Base-by-base conservation (phyloP, 306 rosid genomes). In the Purshia tridentata region DNA sequence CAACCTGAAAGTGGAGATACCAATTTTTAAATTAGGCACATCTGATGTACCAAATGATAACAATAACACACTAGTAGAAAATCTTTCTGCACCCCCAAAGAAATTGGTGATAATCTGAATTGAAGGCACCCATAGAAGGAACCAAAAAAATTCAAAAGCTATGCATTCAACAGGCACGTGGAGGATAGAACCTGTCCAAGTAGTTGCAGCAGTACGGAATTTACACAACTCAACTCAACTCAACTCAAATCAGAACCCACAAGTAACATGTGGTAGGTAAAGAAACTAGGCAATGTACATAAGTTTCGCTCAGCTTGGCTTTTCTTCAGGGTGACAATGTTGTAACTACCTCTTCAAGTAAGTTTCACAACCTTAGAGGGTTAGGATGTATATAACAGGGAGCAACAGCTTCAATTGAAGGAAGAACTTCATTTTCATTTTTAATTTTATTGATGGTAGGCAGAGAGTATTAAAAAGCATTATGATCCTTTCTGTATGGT, bases 1-100 rank as follows among this genome's bases (percentile, higher is more conserved):
- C 98, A 62, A 84, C 80, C 98, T 94, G 97, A 72, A 75, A 86
- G 41, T 44, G 52, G 11, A 55, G 42, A 68, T 19, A 23, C 62
- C 60, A 35, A 42, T 22, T 29, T 74, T 68, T n/a, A 61, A 40
- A 39, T 60, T 37, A 60, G 65, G 45, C 7, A 3, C 7, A 29
- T 6, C n/a, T 58, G 40, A 58, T 13, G 5, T 2, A 35, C 72
- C 15, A 68, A 50, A 51, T 49, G 29, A 15, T 10, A 58, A 58
- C n/a, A 58, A 60, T 9, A 10, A 60, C 65, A 37, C 13, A 56
- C 40, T 57, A 29, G 2, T 57, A 57, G 0, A 57, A 10, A 29
- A 45, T 37, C 35, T 29, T 29, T 29, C 35, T 59, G 18, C 20
- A 6, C 65, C 46, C 20, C 22, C 12, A 22, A 66, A 47, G 15